Base-by-base conservation (phyloP, 257 asterid genomes). In the Solanum dulcamara region DNA sequence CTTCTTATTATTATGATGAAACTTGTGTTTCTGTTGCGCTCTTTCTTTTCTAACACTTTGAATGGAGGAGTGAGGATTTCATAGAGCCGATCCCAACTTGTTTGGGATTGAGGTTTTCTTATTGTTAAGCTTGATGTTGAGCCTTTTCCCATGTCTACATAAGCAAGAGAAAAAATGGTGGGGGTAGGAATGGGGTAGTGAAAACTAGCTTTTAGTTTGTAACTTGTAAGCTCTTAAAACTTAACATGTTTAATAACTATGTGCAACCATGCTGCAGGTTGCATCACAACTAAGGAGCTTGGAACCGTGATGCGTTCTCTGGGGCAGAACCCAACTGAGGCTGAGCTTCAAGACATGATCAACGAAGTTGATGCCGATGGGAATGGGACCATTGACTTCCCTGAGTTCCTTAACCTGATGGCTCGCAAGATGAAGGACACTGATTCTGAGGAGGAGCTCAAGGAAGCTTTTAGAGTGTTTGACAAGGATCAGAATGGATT, bases 341-440 rank as follows among this genome's bases (percentile, higher is more conserved):
- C 83, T 77, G 83, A 77, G 83, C 83, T 77, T 15, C 83, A 77
- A 77, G 83, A 77, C 62, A 77, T 77, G 83, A 77, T 77, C 42
- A 77, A 46, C 2, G 83, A 77, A 77, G 83, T 77, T 48, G 83
- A 77, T 77, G 83, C 83, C 2, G 83, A 77, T 77, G 83, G 83
- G 26, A 77, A 77, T 77, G 83, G 83, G 28, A 77, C 83, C 42
- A 77, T 77, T 46, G 83, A 77, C 42, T 77, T 77, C 26, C 83
- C 83, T 46, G 83, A 77, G 62, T 77, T 77, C 83, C 83, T 77
- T 44, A 77, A 77, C 83, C 62, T 77, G 83, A 77, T 77, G 83
- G 83, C 83, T 46, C 83, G 83, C 62, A 77, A 77, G 42, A 77
- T 77, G 83, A 77, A 77, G 62, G 83, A 77, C 83, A 77, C 83